phyloP scores from a whole-genome alignment of 225 moss, liverwort and hornwort species.

The Asterella californica region DNA sequence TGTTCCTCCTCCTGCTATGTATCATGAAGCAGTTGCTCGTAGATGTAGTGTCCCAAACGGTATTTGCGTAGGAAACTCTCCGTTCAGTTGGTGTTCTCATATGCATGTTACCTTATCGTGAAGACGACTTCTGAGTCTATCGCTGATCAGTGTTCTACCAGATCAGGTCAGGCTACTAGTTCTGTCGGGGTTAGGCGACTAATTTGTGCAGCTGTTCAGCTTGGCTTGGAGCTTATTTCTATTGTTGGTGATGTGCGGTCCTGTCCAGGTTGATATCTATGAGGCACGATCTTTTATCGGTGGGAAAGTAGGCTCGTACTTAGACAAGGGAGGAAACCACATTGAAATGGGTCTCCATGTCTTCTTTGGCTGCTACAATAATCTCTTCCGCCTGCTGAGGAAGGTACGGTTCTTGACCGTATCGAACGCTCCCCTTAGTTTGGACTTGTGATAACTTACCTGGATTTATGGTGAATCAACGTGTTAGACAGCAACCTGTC shows the following conservation, averaged over 20 bases:
- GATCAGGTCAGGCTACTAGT: background rate
- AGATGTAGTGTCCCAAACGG: background rate
- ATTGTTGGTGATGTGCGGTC: background rate
- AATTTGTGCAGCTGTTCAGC: background rate
- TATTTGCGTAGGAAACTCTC: background rate
- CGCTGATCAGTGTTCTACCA: no score
- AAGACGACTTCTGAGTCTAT: no score
- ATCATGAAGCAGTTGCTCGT: background rate
- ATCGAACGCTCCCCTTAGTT: background rate
- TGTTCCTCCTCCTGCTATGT: background rate
- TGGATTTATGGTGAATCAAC: background rate
- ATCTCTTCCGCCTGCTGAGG: constrained; percentile 81
- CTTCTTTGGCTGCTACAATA: constrained; percentile 96
- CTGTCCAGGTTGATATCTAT: constrained; percentile 78
- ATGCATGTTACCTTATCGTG: no score
- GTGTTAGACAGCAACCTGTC: background rate
- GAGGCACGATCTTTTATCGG: constrained; percentile 88
- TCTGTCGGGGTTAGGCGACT: background rate
- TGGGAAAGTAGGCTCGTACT: constrained; percentile 90
- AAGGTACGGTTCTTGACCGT: constrained; percentile 47
- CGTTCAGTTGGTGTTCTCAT: no score
- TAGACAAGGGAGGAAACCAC: constrained; percentile 80
- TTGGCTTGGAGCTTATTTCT: background rate
- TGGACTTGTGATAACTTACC: background rate
- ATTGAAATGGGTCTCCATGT: constrained; percentile 98